Evolutionary conservation across 768 basidiomycete species (phyloP), one percentile per base, ranked within the genome.

Genomic region (Crassisporium funariophilum): DNA sequence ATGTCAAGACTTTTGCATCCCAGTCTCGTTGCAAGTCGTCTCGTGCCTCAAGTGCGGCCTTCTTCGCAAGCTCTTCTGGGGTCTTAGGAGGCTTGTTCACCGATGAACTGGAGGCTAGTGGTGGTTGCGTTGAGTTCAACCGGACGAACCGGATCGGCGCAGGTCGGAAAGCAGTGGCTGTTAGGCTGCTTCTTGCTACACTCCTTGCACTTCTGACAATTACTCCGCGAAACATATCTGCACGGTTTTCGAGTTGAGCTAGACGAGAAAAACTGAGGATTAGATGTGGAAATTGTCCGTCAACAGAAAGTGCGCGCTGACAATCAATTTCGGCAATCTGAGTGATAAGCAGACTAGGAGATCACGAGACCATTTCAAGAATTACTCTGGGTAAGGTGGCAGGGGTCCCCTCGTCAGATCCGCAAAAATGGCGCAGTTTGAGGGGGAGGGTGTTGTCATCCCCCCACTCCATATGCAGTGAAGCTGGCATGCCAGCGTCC

Each of bases 1-100:
- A 98, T 1, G 77, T 73, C 42, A 97, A 67, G 17, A 82, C 71
- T 33, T 79, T 82, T 12, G 83, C 77, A 55, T 79, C 82, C 93
- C 93, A 95, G 55, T 91, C 88, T 53, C 78, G 72, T 59, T 82
- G 83, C 49, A 71, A 58, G 52, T 73, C 69, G 46, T 78, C 68
- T 12, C 61, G 52, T 17, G 54, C 61, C 38, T 77, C 64, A 17
- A 63, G 55, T 10, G 63, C 65, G 7, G 56, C 68, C 54, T 70
- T 75, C 48, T 54, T 61, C 6, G 59, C 62, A 19, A 59, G 48
- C 47, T 69, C 48, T 44, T 71, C 67, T 9, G 67, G 57, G 2
- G 67, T 61, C 43, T 60, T 53, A 21, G 61, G 53, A 22, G 63
- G 44, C 39, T 59, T 56, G 4, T 63, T 50, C 23, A 57, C 23